Evolutionary conservation across 805 yeast genomes (phyloP), one percentile per base, ranked within the genome.

Genomic region (Myxozyma kluyveri): DNA sequence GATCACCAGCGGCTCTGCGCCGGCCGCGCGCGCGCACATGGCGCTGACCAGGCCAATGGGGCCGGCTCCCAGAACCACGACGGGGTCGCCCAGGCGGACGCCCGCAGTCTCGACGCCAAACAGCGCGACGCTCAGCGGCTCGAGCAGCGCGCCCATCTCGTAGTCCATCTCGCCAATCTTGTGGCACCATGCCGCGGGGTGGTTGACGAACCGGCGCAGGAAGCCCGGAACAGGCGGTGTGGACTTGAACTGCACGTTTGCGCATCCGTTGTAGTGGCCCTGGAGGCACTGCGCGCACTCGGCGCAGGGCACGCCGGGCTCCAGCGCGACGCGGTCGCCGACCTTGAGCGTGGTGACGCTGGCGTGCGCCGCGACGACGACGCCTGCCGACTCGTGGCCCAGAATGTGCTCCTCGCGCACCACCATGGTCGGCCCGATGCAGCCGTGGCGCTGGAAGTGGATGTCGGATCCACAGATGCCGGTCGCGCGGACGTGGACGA

Each of bases 401-500:
- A 79, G 72, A 22, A 69, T 65, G 4, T 83, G 83, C 21, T 84
- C 86, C 60, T 80, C 86, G 18, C 79, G 71, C 43, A 80, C 79
- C n/a, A 82, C 82, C 64, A 81, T 66, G 26, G 70, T 67, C 35
- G 67, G 70, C 23, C 74, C 86, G 54, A 83, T 82, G 51, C 73
- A 75, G 42, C 88, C 89, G 54, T 79, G 81, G 49, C 79, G 75
- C 71, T 79, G 81, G 69, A 81, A 82, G 65, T 84, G 88, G 54
- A 83, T 74, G 66, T 84, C 90, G 21, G 86, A 78, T 29, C 89
- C 89, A 67, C 89, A 84, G 59, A 84, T 83, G 24, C 89, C 89
- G 5, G 86, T 82, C 46, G 82, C 80, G 54, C 78, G 72, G 39
- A 82, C 76, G 63, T 79, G 82, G 39, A 82, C 75, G 18, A 79